Base-by-base conservation (phyloP, 2,329 filamentous ascomycete species). In the Calonectria fujianensis region DNA sequence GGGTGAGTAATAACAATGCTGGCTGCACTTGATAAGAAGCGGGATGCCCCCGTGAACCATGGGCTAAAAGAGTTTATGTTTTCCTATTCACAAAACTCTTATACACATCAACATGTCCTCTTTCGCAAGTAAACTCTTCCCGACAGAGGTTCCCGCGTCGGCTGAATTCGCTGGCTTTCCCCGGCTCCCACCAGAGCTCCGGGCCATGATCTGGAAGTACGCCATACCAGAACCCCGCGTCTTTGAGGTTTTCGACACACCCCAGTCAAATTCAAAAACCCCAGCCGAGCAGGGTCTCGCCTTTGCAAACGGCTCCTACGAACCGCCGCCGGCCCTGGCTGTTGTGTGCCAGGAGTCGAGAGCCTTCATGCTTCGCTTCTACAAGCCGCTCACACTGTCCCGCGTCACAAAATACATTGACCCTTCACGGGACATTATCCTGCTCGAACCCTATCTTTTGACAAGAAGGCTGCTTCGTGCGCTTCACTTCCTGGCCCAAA, bases 171-270 rank as follows among this genome's bases (percentile, higher is more conserved):
- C 66, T n/a, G 66, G 67, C 51, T 79, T 79, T 48, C 35, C 35
- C 45, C 77, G 66, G 29, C 50, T 77, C 11, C 79, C 76, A 18
- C 71, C 72, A 41, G 76, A 79, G 77, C 67, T 79, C 54, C 72
- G 77, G 50, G 74, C 70, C n/a, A 80, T 78, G 70, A 66, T 76
- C 24, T 77, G 78, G 76, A 64, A 45, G 57, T 70, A 74, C 54
- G 73, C 76, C 48, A 71, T 80, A 32, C 75, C 72, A n/a, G 78
- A 75, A 37, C 70, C 75, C 37, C 74, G 72, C 69, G 74, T 78
- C 51, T 78, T 78, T 37, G 78, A 80, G 50, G 71, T 80, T 16
- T 67, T 79, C 45, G 77, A 79, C 50, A 72, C 74, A 45, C 77
- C 78, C 52, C 64, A 72, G 45, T 73, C 75, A 52, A 80, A 76